Evolutionary conservation across 2,329 filamentous ascomycete species (phyloP).

Genomic region (Xylaria sp.): DNA sequence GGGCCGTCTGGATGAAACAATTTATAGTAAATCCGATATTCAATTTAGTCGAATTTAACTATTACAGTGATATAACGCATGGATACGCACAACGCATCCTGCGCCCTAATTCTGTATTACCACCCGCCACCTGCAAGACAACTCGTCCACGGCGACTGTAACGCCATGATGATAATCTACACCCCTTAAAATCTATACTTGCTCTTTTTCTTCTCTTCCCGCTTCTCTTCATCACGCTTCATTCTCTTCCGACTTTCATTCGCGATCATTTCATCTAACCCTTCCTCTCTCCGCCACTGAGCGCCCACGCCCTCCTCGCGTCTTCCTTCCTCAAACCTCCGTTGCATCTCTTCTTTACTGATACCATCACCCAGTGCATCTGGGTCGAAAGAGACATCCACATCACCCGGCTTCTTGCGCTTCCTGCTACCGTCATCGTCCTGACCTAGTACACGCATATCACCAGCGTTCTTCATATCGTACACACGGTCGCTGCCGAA

Average conservation of each 20-base stretch:
- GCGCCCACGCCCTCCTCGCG: slow-evolving; percentile 73
- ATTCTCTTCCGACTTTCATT: slow-evolving; percentile 90
- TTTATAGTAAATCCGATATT: background rate
- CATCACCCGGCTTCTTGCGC: slow-evolving; percentile 94
- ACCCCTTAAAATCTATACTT: slow-evolving; percentile 59
- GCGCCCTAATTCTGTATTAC: background rate
- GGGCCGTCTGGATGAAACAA: background rate
- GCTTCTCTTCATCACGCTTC: slow-evolving; percentile 85
- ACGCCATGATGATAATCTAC: slow-evolving; percentile 10
- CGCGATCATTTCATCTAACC: slow-evolving; percentile 95
- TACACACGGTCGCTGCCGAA: slow-evolving; percentile 96
- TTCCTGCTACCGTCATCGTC: slow-evolving; percentile 80
- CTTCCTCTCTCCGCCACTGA: slow-evolving; percentile 82
- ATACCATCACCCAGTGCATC: slow-evolving; percentile 81
- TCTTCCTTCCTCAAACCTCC: slow-evolving; percentile 80
- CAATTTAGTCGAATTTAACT: background rate
- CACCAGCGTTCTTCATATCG: slow-evolving; percentile 73
- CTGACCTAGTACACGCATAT: slow-evolving; percentile 79
- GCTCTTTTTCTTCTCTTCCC: slow-evolving; percentile 68
- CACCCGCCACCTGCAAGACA: background rate
- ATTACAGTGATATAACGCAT: background rate
- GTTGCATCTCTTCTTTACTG: slow-evolving; percentile 84
- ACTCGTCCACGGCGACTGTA: background rate
- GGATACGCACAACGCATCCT: background rate
- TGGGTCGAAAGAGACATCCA: slow-evolving; percentile 91